phyloP scores from a whole-genome alignment of 345 rosid genomes.

The Eucalyptus regnans region DNA sequence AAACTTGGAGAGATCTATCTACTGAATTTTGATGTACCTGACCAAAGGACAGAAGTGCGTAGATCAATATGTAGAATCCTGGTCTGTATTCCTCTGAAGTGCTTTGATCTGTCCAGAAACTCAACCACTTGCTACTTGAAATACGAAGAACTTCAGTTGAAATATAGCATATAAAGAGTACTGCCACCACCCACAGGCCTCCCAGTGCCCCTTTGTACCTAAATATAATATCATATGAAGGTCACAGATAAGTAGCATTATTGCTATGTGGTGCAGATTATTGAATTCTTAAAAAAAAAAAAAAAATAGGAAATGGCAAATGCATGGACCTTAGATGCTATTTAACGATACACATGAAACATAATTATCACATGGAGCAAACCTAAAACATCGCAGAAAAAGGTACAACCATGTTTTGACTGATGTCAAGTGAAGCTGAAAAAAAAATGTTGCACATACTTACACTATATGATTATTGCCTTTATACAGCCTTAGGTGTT shows the following conservation, averaged over 20 bases:
- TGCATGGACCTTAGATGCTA: not conserved
- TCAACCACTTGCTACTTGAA: conserved; percentile 87
- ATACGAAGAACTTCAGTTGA: conserved; percentile 76
- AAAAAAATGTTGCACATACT: not conserved
- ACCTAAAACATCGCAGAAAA: not conserved
- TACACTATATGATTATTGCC: not conserved
- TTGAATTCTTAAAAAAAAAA: not conserved
- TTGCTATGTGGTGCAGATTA: not conserved
- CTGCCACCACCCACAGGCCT: conserved; percentile 73
- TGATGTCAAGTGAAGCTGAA: not conserved
- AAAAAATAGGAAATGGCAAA: not conserved
- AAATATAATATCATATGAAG: not conserved
- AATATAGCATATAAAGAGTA: conserved; percentile 63
- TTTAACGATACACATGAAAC: not conserved
- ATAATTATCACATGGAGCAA: not conserved
- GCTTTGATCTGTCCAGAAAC: conserved; percentile 81
- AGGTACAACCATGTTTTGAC: not conserved
- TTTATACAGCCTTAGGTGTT: not conserved
- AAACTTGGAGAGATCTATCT: not conserved
- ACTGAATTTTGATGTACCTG: conserved; percentile 41
- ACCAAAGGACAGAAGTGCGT: conserved; percentile 61
- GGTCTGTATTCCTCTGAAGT: conserved; percentile 43
- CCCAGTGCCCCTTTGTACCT: conserved; percentile 92
- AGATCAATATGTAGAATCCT: conserved; percentile 48
- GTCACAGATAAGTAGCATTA: not conserved